Base-by-base conservation (phyloP, 495 filamentous ascomycete species). In the Chaetomium fimeti region DNA sequence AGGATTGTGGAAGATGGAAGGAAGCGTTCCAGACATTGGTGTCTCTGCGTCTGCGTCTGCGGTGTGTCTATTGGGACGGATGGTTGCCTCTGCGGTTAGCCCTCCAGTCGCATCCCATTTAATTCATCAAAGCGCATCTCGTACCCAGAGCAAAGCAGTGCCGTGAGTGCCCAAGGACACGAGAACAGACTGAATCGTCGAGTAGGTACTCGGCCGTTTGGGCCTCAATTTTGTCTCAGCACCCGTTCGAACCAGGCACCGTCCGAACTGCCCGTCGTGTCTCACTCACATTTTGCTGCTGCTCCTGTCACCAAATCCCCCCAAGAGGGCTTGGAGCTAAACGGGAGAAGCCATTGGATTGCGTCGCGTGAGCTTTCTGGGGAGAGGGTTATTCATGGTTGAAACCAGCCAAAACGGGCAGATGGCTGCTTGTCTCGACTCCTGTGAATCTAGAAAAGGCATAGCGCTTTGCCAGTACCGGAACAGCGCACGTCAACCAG, bases 1-100 rank as follows among this genome's bases (percentile, higher is more conserved):
- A 61, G 65, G 61, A 60, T 67, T 38, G 42, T 60, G 62, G 55
- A 59, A 64, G 54, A 22, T 22, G 43, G 57, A 63, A 63, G n/a
- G 47, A 56, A 60, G 55, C 48, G 60, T 55, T 49, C 59, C 43
- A 57, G 56, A 62, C 45, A 42, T 49, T 5, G 40, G 7, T 12
- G 40, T 16, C 13, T 49, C 45, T 49, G 32, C 32, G 32, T 32
- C 29, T 7, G 29, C 12, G 6, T 36, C 6, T 36, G 32, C 32
- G 7, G 32, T 32, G 29, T 43, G 40, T 16, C 40, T 18, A 43
- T 36, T 36, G 32, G 40, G 15, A 43, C 40, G 40, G 40, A 22
- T 29, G 28, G 36, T 47, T 36, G 51, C 52, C 24, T 57, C n/a
- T 63, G 54, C 55, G 43, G 43, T 61, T 43, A 20, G 45, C 18